Percentiles rank a stretch among this genome's conserved stretches.
These are phyloP conservation scores for Cercospora canescens DNA, from an alignment of 2,329 filamentous ascomycete genomes.

Conservation along the genomic window DNA sequence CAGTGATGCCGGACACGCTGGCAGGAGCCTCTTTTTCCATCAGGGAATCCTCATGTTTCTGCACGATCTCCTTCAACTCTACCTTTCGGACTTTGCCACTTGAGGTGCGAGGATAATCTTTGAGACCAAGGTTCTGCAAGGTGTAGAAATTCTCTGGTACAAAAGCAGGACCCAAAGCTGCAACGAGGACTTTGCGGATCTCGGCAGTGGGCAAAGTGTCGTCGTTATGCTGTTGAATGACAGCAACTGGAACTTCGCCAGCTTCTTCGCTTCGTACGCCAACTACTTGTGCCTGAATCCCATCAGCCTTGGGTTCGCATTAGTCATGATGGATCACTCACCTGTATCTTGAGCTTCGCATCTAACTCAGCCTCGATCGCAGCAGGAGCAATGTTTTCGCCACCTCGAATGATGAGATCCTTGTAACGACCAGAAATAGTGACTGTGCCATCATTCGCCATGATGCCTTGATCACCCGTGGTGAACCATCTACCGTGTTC, in stretches of 20 bases:
- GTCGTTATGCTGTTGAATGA: slow-evolving; percentile 9
- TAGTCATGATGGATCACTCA: background rate
- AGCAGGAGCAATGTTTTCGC: slow-evolving; percentile 18
- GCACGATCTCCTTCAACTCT: slow-evolving; percentile 13
- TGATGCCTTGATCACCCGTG: slow-evolving; percentile 20
- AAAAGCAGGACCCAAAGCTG: slow-evolving; percentile 11
- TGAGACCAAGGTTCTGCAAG: slow-evolving; percentile 12
- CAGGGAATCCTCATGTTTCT: background rate
- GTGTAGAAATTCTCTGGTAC: slow-evolving; percentile 18
- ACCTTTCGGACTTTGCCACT: slow-evolving; percentile 20
- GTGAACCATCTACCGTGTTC: slow-evolving; percentile 13
- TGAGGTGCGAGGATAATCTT: slow-evolving; percentile 22
- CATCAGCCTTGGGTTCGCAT: background rate
- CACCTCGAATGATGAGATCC: slow-evolving; percentile 21
- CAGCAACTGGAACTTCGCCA: slow-evolving; percentile 24
- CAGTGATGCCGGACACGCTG: background rate
- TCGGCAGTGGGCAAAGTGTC: background rate
- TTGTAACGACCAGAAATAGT: slow-evolving; percentile 18
- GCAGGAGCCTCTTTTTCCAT: background rate
- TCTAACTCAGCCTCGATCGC: slow-evolving; percentile 13
- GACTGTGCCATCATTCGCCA: slow-evolving; percentile 8
- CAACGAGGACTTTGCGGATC: slow-evolving; percentile 6
- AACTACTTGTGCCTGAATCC: slow-evolving; percentile 19
- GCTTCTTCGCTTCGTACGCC: slow-evolving; percentile 16
- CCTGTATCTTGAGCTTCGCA: background rate